Evolutionary conservation across 257 asterid species (phyloP).

Genomic region (Solanum neorickii): DNA sequence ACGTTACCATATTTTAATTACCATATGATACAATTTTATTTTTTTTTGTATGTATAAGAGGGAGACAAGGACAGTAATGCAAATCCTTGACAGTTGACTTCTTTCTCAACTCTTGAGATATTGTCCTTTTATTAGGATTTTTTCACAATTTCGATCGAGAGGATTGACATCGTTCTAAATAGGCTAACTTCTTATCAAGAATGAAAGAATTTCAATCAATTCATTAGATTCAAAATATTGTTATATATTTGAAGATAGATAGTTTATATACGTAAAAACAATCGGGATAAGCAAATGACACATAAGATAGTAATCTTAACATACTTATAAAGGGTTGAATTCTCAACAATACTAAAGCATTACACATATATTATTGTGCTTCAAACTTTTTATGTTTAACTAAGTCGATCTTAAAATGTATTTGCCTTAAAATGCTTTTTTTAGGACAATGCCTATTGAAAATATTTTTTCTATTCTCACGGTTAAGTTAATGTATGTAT

Average conservation of each 20-base stretch:
- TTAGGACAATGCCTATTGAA: not conserved
- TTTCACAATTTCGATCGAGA: too few relatives aligned
- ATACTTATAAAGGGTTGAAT: not conserved
- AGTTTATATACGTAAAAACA: not conserved
- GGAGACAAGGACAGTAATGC: not conserved
- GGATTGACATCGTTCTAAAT: not conserved
- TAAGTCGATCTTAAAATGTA: not conserved
- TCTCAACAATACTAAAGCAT: too few relatives aligned
- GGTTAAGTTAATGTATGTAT: not conserved
- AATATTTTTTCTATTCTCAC: not conserved
- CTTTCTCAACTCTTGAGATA: not conserved
- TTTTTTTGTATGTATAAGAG: not conserved
- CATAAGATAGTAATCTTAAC: not conserved
- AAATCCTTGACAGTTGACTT: not conserved
- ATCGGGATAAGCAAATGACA: not conserved
- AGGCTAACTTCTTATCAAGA: too few relatives aligned
- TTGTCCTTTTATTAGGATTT: not conserved
- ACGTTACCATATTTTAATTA: not conserved
- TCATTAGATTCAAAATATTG: rapidly evolving
- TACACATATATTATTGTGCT: not conserved
- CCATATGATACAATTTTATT: not conserved
- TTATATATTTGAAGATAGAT: rapidly evolving
- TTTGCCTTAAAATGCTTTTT: not conserved
- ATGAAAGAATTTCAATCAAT: too few relatives aligned
- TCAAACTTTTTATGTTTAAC: not conserved